These are phyloP conservation scores for Rosa rugosa DNA, from an alignment of 306 rosid species.

Conservation along the genomic window DNA sequence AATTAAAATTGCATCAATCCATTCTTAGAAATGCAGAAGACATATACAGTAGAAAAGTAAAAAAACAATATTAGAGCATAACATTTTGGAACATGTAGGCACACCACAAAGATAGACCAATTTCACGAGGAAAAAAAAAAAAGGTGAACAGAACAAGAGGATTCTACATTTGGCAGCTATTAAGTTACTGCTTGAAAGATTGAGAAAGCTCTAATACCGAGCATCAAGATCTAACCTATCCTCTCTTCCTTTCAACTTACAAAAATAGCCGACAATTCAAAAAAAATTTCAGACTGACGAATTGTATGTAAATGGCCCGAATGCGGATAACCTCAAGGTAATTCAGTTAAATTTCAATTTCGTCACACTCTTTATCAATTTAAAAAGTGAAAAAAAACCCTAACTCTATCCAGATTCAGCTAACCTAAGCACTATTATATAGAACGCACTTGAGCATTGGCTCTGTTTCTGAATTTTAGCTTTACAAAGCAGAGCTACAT, in stretches of 20 bases:
- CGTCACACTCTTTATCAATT: background rate
- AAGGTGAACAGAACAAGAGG: background rate
- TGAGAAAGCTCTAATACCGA: background rate
- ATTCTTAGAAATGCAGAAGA: too few relatives aligned
- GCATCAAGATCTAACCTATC: background rate
- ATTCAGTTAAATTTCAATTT: background rate
- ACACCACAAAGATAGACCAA: too few relatives aligned
- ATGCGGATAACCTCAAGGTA: background rate
- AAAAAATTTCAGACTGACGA: background rate
- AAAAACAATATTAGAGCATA: too few relatives aligned
- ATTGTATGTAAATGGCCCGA: background rate
- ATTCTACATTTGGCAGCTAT: background rate
- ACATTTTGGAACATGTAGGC: background rate
- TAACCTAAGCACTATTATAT: background rate
- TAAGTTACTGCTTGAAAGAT: background rate
- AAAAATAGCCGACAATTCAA: background rate
- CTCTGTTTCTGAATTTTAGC: background rate
- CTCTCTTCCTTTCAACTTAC: background rate
- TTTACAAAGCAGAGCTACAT: background rate
- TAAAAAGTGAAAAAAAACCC: background rate
- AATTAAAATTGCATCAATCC: background rate
- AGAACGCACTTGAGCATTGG: background rate
- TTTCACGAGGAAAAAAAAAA: background rate
- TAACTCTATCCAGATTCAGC: background rate
- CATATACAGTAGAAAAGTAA: too few relatives aligned